Evolutionary conservation across 2,329 filamentous ascomycete genomes (phyloP).

Genomic region (Diplodia mutila): DNA sequence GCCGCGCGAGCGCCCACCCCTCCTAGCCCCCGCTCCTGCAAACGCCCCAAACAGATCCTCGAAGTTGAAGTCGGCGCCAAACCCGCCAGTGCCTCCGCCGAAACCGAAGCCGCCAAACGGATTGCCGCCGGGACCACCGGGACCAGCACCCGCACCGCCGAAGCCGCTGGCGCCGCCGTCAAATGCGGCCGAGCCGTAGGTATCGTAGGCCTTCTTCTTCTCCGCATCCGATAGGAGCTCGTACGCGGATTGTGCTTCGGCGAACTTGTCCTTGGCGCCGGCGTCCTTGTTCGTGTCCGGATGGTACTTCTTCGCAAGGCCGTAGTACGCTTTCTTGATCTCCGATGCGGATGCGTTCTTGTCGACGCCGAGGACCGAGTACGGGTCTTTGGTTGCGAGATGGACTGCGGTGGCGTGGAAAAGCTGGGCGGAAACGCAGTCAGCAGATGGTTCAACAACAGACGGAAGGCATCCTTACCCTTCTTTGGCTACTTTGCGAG

Average conservation of each 20-base stretch:
- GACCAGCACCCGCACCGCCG: slow-evolving; percentile 71
- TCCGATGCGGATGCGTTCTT: slow-evolving; percentile 81
- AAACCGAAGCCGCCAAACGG: slow-evolving; percentile 61
- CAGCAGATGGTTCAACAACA: neutral
- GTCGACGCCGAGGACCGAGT: slow-evolving; percentile 80
- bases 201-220: slow-evolving; percentile 90
- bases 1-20: slow-evolving; percentile 52
- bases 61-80: slow-evolving; percentile 86
- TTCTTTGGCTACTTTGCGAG: slow-evolving; percentile 35
- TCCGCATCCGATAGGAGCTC: slow-evolving; percentile 90
- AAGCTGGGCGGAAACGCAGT: slow-evolving; percentile 31
- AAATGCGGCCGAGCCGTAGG: slow-evolving; percentile 81
- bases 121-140: slow-evolving; percentile 64
- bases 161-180: slow-evolving; percentile 61
- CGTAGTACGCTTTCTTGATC: slow-evolving; percentile 99
- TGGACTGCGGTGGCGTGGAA: slow-evolving; percentile 57
- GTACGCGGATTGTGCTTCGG: slow-evolving; percentile 90
- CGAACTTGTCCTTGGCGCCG: slow-evolving; percentile 91
- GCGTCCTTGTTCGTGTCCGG: slow-evolving; percentile 97
- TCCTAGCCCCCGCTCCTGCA: slow-evolving; percentile 57
- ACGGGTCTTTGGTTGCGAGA: slow-evolving; percentile 73
- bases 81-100: slow-evolving; percentile 60
- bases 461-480: slow-evolving; percentile 32
- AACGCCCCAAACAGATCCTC: slow-evolving; percentile 95
- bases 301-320: slow-evolving; percentile 95